phyloP scores from a whole-genome alignment of 306 rosid species.

The Quercus suber region DNA sequence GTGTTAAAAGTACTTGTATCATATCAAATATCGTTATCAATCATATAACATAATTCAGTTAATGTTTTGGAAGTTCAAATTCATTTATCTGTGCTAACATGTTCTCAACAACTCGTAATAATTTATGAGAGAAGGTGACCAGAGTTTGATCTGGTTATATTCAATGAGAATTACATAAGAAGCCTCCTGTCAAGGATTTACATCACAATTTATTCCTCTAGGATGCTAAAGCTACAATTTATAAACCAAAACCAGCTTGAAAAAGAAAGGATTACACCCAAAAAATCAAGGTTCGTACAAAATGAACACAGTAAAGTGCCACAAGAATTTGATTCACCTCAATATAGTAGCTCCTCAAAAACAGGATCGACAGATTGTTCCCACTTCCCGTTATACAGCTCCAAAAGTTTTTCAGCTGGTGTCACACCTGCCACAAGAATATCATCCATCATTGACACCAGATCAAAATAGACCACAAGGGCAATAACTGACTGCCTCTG shows the following conservation, averaged over 20 bases:
- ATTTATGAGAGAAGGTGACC: conserved; percentile 8
- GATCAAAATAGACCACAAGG: neutral
- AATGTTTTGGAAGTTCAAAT: neutral
- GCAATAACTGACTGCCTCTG: neutral
- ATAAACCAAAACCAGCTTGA: conserved; percentile 23
- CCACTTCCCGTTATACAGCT: conserved; percentile 81
- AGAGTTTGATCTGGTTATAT: conserved; percentile 22
- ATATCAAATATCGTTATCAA: neutral
- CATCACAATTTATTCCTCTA: conserved; percentile 32
- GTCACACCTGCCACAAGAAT: conserved; percentile 63
- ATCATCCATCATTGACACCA: neutral
- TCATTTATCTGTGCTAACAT: conserved; percentile 1
- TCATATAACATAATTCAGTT: neutral
- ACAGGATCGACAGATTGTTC: conserved; percentile 78
- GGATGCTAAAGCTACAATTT: conserved; percentile 11
- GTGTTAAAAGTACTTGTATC: neutral
- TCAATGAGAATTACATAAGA: conserved; percentile 22
- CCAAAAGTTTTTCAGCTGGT: conserved; percentile 90
- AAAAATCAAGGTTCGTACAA: neutral
- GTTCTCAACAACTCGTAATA: conserved; percentile 5
- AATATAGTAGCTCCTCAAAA: conserved; percentile 86
- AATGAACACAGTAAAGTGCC: conserved; percentile 9
- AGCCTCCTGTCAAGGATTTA: conserved; percentile 34
- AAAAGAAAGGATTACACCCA: conserved; percentile 25
- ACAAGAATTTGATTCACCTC: conserved; percentile 35